Base-by-base conservation (phyloP, 768 basidiomycete genomes). In the Leccinum disarticulatum region DNA sequence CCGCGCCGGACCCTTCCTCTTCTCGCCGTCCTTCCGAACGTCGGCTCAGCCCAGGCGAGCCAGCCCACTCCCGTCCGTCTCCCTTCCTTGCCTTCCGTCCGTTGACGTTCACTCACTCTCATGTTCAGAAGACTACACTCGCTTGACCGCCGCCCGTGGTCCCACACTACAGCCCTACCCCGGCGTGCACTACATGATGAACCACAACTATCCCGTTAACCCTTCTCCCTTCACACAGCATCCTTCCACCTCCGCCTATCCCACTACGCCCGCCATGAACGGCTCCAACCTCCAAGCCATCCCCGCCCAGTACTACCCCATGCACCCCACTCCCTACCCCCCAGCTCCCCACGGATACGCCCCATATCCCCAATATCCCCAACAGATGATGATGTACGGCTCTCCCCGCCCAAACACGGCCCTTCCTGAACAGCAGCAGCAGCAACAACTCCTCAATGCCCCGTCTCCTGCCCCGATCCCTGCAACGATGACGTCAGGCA, bases 351-450 rank as follows among this genome's bases (percentile, higher is more conserved):
- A 79, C 52, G 72, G 73, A 46, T 79, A 79, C 67, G 77, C 84
- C 1, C 81, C 85, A 58, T 89, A 88, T 72, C 79, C 83, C 28
- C 85, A 82, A 59, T 79, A 79, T 68, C 62, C 74, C 8, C 76
- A 79, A 56, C 85, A 86, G 60, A 84, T 89, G 81, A 81, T 89
- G 78, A 84, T 90, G 81, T 90, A 89, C 65, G 79, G 81, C 8
- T 65, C 74, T 33, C 74, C 79, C 13, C 77, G 73, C 27, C 70
- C 76, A 5, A 77, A 69, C 8, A 74, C 71, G 4, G 58, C 62
- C 74, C 62, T 74, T 62, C 77, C 76, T 46, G 78, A 73, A 67
- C 69, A 68, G 31, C 66, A 64, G 13, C 74, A 46, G 64, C 67
- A 61, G 59, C 73, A 61, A 48, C 76, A 50, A 33, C 60, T 77